These are phyloP conservation scores for Lodderomyces theae DNA, from an alignment of 1,139 yeast genomes.

Conservation along the genomic window DNA sequence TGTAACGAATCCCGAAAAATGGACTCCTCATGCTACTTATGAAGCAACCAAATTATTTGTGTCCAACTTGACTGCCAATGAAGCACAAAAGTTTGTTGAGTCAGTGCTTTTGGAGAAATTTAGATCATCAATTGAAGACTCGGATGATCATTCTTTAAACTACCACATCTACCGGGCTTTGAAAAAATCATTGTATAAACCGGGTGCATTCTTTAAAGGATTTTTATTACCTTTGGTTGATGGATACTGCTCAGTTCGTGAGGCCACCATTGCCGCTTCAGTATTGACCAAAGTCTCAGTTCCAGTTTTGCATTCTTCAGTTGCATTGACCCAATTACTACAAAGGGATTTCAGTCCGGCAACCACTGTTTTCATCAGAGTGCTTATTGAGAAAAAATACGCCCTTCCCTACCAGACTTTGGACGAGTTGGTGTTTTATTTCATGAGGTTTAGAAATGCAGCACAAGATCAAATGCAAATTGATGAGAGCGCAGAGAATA, in stretches of 20 bases:
- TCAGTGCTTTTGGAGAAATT: constrained; percentile 79
- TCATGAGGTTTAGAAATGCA: constrained; percentile 80
- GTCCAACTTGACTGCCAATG: constrained; percentile 80
- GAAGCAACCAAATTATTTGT: constrained; percentile 95
- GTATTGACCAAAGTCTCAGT: constrained; percentile 85
- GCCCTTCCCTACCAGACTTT: constrained; percentile 96
- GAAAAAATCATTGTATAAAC: constrained; percentile 91
- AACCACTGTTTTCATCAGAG: constrained; percentile 84
- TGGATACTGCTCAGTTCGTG: constrained; percentile 80
- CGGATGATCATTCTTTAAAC: constrained; percentile 67
- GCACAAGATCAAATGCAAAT: constrained; percentile 35
- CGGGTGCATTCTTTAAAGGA: constrained; percentile 97
- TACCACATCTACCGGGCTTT: constrained; percentile 90
- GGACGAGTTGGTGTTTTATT: constrained; percentile 93
- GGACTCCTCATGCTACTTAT: constrained; percentile 97
- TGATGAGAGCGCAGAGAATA: constrained; percentile 20
- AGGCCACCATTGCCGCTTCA: constrained; percentile 94
- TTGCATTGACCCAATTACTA: constrained; percentile 81
- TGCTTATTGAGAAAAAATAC: constrained; percentile 87
- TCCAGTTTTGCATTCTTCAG: constrained; percentile 94
- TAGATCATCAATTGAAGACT: constrained; percentile 76
- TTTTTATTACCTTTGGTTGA: constrained; percentile 88
- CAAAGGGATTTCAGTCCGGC: constrained; percentile 88
- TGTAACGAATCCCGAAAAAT: constrained; percentile 85
- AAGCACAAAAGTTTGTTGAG: constrained; percentile 82